Percentiles rank a stretch among this genome's conserved stretches.
phyloP scores from a whole-genome alignment of 306 rosid species.

The Cucumis hystrix region DNA sequence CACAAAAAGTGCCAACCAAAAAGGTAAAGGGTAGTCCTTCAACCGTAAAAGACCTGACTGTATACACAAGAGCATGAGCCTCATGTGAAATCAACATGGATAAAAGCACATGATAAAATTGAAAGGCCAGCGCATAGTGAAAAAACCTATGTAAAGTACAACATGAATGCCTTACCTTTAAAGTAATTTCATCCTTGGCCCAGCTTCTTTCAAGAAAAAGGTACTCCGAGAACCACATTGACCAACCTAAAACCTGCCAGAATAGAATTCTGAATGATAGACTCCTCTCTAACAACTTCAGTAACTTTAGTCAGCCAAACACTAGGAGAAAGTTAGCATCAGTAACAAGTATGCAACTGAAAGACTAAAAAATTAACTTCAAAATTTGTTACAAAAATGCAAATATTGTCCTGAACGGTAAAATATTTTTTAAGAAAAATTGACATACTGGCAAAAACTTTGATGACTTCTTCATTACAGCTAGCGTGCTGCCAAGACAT shows the following conservation, averaged over 20 bases:
- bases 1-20: slow-evolving; percentile 95
- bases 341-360: background rate
- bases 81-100: slow-evolving; percentile 4
- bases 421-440: background rate
- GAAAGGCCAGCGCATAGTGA: background rate
- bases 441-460: slow-evolving; percentile 70
- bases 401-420: background rate
- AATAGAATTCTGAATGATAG: slow-evolving; percentile 2
- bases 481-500: slow-evolving; percentile 80
- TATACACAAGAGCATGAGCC: slow-evolving; percentile 20
- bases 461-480: slow-evolving; percentile 94
- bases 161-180: slow-evolving; percentile 42
- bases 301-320: background rate
- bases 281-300: background rate
- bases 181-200: slow-evolving; percentile 86
- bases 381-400: background rate
- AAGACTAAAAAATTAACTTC: background rate
- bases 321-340: background rate
- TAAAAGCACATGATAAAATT: background rate
- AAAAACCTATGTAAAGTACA: background rate
- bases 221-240: slow-evolving; percentile 97
- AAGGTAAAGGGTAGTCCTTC: slow-evolving; percentile 72
- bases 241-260: slow-evolving; percentile 91
- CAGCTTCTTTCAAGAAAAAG: slow-evolving; percentile 90
- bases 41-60: slow-evolving; percentile 73